Evolutionary conservation across 805 yeast genomes (phyloP).

Genomic region (Hyphopichia homilentoma): DNA sequence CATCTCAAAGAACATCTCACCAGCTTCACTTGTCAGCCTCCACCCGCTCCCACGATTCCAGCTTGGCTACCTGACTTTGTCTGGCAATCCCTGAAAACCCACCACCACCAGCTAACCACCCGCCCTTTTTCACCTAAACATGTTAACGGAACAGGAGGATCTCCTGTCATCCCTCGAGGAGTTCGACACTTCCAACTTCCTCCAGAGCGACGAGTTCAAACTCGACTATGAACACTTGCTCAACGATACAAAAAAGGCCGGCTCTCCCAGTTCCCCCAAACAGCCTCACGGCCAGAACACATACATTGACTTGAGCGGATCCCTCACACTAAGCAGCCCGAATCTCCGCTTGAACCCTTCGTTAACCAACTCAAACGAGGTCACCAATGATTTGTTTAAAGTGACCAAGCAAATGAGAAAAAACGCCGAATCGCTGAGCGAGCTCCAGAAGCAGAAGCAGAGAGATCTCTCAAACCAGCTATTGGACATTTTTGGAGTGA

Average conservation of each 20-base stretch:
- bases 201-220: slow-evolving; percentile 15
- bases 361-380: slow-evolving; percentile 7
- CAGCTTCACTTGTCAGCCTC: too few relatives aligned
- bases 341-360: slow-evolving; percentile 8
- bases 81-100: too few relatives aligned
- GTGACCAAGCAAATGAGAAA: slow-evolving; percentile 22
- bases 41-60: too few relatives aligned
- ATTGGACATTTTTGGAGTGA: too few relatives aligned
- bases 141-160: too few relatives aligned
- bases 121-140: too few relatives aligned
- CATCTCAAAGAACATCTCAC: too few relatives aligned
- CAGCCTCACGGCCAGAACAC: slow-evolving; percentile 2
- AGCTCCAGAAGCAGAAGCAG: slow-evolving; percentile 4
- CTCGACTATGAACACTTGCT: slow-evolving; percentile 17
- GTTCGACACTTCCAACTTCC: slow-evolving; percentile 2
- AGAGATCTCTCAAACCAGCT: slow-evolving; percentile 3
- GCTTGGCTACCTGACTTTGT: too few relatives aligned
- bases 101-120: too few relatives aligned
- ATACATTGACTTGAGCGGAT: not conserved
- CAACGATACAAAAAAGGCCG: not conserved
- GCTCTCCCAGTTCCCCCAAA: not conserved
- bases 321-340: slow-evolving; percentile 1
- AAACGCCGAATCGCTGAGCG: slow-evolving; percentile 3
- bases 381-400: slow-evolving; percentile 31
- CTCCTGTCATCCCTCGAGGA: too few relatives aligned